Base-by-base conservation (phyloP, 345 rosid genomes). In the Dovyalis caffra region DNA sequence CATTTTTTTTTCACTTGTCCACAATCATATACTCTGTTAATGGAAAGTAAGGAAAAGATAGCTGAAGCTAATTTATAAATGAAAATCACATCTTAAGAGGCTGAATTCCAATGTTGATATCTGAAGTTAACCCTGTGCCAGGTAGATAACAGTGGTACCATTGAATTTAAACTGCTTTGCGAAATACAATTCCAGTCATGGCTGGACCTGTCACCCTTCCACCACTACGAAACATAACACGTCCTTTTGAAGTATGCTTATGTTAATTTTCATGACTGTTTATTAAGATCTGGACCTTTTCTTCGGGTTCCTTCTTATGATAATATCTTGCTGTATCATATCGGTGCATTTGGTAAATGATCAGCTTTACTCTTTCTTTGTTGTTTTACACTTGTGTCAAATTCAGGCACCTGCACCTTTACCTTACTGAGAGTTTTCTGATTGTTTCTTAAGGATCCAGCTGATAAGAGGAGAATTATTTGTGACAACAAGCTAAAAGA, bases 401-500 rank as follows among this genome's bases (percentile, higher is more conserved):
- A 16, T 71, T 74, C 29, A 38, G 23, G 70, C 33, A 68, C 33
- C 6, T 68, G 25, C 38, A 26, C 51, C 60, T 64, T 38, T 23
- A n/a, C 47, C 71, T 75, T 43, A 66, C 69, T 58, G 18, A 25
- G 5, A 21, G 21, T 28, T 78, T 73, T 74, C 58, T 76, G 31
- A 23, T 63, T 70, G 31, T 77, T 75, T 28, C 16, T 29, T 47
- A 76, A 87, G 96, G 92, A 88, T 82, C 90, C 85, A 74, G 83
- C 86, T 18, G 86, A 83, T 70, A 85, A 77, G 85, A 77, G 81
- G 89, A 83, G 83, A 78, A 74, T 88, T 43, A 37, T 86, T 74
- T 85, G 90, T 18, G 89, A 88, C 45, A 84, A 84, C 69, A 92
- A 88, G 88, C 84, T 86, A 68, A 87, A 83, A 77, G 91, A 88